These are phyloP conservation scores for Incumbomyces lentus DNA, from an alignment of 2,329 filamentous ascomycete species.

Conservation along the genomic window DNA sequence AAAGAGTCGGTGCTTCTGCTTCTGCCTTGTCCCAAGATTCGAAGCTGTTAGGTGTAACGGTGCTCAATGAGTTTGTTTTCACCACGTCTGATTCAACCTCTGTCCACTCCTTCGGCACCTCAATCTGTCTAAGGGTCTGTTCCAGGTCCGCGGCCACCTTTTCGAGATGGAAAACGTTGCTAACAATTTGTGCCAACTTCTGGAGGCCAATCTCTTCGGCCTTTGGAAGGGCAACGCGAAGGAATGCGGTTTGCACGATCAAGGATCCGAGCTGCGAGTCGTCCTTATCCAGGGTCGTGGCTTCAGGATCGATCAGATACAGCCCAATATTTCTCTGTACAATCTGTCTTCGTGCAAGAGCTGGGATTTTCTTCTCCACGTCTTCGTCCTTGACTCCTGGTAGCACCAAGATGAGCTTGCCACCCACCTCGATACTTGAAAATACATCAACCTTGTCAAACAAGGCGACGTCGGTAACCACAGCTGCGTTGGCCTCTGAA, in stretches of 20 bases:
- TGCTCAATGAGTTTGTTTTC: constrained; percentile 45
- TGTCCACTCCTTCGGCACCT: constrained; percentile 71
- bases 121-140: constrained; percentile 59
- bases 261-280: constrained; percentile 52
- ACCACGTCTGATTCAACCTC: constrained; percentile 53
- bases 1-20: constrained; percentile 52
- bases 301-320: constrained; percentile 62
- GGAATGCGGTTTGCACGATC: constrained; percentile 70
- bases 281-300: constrained; percentile 57
- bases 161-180: constrained; percentile 52
- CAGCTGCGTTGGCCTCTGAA: constrained; percentile 65
- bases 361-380: constrained; percentile 72
- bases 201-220: constrained; percentile 51
- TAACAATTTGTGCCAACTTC: constrained; percentile 55
- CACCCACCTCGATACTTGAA: constrained; percentile 57
- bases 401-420: constrained; percentile 65
- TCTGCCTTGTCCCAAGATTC: constrained; percentile 67
- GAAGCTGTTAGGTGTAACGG: constrained; percentile 73
- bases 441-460: constrained; percentile 68
- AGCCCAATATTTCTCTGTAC: constrained; percentile 61
- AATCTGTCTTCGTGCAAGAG: constrained; percentile 59
- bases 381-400: constrained; percentile 78
- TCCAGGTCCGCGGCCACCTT: constrained; percentile 52
- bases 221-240: constrained; percentile 63
- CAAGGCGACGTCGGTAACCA: constrained; percentile 69